Evolutionary conservation across 2,329 filamentous ascomycete species (phyloP).

Genomic region (Aspergillus sp.): DNA sequence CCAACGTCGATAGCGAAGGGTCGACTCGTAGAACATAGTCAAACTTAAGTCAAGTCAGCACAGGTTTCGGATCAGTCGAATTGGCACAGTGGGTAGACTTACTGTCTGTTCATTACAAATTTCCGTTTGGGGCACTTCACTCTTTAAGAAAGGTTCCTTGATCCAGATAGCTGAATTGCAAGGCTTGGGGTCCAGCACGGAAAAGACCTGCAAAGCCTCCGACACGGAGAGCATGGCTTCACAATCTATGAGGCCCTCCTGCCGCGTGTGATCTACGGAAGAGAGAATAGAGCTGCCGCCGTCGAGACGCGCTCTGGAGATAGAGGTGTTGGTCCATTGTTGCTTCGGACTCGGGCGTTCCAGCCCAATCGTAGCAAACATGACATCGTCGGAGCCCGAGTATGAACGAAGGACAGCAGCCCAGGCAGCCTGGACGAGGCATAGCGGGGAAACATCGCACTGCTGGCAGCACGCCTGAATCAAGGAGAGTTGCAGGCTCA

Average conservation of each 20-base stretch:
- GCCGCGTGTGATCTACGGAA: constrained; percentile 2
- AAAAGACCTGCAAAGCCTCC: constrained; percentile 10
- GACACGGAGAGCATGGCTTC: constrained; percentile 11
- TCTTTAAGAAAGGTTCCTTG: constrained; percentile 7
- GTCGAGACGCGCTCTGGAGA: constrained; percentile 10
- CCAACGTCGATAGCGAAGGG: constrained; percentile 9
- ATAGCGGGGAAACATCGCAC: constrained; percentile 11
- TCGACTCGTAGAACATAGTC: constrained; percentile 14
- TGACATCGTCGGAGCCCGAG: constrained; percentile 14
- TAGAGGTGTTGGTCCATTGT: constrained; percentile 12
- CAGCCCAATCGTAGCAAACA: constrained; percentile 13
- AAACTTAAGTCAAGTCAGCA: constrained; percentile 7
- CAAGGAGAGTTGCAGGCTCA: constrained; percentile 7
- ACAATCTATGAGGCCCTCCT: constrained; percentile 8
- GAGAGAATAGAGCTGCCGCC: constrained; percentile 8
- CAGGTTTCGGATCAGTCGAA: not conserved
- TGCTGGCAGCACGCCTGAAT: constrained; percentile 14
- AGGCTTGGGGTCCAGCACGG: constrained; percentile 12
- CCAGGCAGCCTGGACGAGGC: constrained; percentile 14
- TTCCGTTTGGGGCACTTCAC: constrained; percentile 3
- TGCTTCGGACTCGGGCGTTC: constrained; percentile 8
- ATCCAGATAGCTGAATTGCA: constrained; percentile 16
- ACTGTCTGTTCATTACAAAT: constrained; percentile 11
- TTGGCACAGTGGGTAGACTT: not conserved
- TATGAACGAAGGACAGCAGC: constrained; percentile 13